Evolutionary conservation across 805 yeast species (phyloP).

Genomic region (Starmerella stigmatis): DNA sequence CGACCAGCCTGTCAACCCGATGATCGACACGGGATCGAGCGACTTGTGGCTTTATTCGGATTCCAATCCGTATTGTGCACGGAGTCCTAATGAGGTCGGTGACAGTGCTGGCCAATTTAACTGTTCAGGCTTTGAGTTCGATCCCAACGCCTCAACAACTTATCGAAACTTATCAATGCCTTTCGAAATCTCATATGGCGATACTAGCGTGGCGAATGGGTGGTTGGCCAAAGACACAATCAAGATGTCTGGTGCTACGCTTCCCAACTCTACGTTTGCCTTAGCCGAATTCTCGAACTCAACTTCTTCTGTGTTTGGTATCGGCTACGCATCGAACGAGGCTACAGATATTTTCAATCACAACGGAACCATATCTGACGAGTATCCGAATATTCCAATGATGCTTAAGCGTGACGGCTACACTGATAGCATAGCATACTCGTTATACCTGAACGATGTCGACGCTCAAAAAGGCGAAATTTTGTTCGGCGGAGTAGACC

Average conservation of each 20-base stretch:
- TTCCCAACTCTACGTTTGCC: conserved; percentile 50
- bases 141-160: conserved; percentile 25
- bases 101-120: background rate
- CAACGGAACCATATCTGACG: conserved; percentile 9
- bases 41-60: conserved; percentile 47
- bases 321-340: conserved; percentile 29
- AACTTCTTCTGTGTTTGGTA: conserved; percentile 49
- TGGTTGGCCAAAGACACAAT: conserved; percentile 51
- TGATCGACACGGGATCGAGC: conserved; percentile 61
- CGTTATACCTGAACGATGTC: conserved; percentile 36
- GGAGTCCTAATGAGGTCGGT: background rate
- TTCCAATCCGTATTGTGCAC: conserved; percentile 15
- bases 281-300: conserved; percentile 58
- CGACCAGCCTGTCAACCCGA: conserved; percentile 39
- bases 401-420: conserved; percentile 33
- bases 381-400: conserved; percentile 29
- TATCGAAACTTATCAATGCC: conserved; percentile 19
- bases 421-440: conserved; percentile 36
- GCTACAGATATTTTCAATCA: conserved; percentile 19
- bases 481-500: conserved; percentile 40
- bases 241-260: conserved; percentile 37
- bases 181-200: conserved; percentile 37
- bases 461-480: conserved; percentile 31
- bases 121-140: conserved; percentile 26
- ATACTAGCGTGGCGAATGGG: conserved; percentile 39